Evolutionary conservation across 129 eudicot genomes (phyloP), one percentile per base, ranked within the genome.

Genomic region (Pseudognaphalium luteoalbum): DNA sequence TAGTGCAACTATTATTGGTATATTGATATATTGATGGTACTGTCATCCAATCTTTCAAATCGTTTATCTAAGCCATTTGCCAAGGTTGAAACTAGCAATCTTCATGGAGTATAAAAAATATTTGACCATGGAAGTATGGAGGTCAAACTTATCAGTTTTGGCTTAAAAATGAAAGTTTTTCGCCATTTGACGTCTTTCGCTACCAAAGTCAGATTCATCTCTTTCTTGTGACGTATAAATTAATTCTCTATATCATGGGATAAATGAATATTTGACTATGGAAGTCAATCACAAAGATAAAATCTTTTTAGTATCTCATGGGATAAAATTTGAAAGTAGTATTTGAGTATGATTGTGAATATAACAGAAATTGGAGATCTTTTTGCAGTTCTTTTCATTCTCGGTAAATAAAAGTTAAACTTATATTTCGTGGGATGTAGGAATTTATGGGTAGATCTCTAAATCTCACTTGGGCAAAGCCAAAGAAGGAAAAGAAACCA

Each of bases 401-500:
- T 58, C 52, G 32, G 32, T 44, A 58, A 78, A 33, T 51, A 61
- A 61, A 35, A 35, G 28, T 12, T 47, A 1, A 25, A 10, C 5
- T 7, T 62, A 62, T 12, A 29, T n/a, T 61, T 61, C 11, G 33
- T 54, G 66, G 39, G 58, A 71, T 74, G 6, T 65, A 90, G 97
- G 98, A 94, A 76, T 89, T 69, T 68, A 90, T 88, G 86, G 98
- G 96, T 67, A 81, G 98, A 78, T 64, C 86, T 21, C 70, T 94
- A 78, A 91, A 82, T 82, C 80, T 94, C n/a, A 77, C 82, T 12
- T 94, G 97, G 92, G 97, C 98, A 28, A 89, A 72, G 71, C 93
- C 90, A 47, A 83, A 80, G 78, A 91, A 84, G 78, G 58, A 69
- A 6, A 75, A 80, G 71, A 79, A 82, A 52, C 70, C 73, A 67